Evolutionary conservation across 164 flowering plant species (phyloP).

Genomic region (Buxus sempervirens): DNA sequence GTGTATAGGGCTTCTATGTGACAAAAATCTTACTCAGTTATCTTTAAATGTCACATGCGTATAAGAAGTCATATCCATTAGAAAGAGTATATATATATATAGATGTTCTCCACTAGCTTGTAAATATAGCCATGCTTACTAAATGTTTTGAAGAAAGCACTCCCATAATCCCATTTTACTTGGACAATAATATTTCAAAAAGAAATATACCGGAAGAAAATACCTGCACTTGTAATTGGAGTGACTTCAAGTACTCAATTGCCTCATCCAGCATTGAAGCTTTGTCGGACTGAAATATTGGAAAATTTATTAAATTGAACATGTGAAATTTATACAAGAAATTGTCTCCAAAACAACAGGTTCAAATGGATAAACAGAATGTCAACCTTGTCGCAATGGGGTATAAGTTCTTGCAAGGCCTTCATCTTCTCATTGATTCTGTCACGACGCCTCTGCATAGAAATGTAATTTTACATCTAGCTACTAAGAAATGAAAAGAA

Average conservation of each 20-base stretch:
- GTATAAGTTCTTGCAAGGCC: constrained; percentile 93
- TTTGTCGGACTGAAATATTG: constrained; percentile 69
- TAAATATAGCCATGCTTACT: too few species aligned
- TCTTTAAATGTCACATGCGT: too few species aligned
- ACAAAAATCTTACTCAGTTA: too few species aligned
- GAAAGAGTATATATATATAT: too few species aligned
- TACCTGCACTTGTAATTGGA: constrained; percentile 96
- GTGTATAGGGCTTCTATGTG: too few species aligned
- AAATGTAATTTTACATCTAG: constrained; percentile 1
- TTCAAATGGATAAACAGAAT: neutral
- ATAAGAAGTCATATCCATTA: too few species aligned
- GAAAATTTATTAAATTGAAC: neutral
- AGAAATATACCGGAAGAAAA: too few species aligned
- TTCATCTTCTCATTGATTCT: constrained; percentile 96
- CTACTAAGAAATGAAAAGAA: neutral
- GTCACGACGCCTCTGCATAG: constrained; percentile 84
- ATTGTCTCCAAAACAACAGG: neutral
- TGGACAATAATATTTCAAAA: too few species aligned
- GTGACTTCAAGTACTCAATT: constrained; percentile 87
- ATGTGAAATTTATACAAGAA: neutral
- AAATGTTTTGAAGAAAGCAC: too few species aligned
- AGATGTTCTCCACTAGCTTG: too few species aligned
- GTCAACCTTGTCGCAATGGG: constrained; percentile 83
- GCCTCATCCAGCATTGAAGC: constrained; percentile 98
- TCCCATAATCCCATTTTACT: too few species aligned